Percentiles rank a stretch among this genome's conserved stretches.
These are phyloP conservation scores for Acanthamoeba quina DNA, from an alignment of 208 protist genomes.

Conservation along the genomic window DNA sequence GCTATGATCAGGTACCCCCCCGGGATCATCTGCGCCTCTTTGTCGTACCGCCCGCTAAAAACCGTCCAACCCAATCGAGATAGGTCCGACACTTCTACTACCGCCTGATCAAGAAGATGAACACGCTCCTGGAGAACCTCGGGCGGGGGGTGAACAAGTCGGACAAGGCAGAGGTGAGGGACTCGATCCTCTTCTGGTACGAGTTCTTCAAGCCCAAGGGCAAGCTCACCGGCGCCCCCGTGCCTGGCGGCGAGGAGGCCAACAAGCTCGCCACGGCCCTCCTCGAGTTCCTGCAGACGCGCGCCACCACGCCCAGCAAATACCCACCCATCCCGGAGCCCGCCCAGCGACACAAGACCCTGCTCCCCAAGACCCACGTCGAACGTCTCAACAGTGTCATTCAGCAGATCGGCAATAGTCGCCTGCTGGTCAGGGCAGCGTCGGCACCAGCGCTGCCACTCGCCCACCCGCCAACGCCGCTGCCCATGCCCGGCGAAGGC, in stretches of 20 bases:
- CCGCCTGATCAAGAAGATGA: slow-evolving; percentile 61
- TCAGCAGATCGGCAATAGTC: neutral
- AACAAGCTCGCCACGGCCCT: neutral
- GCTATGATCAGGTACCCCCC: slow-evolving; percentile 18
- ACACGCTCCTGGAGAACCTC: neutral
- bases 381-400: neutral
- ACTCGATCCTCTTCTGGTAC: slow-evolving; percentile 53
- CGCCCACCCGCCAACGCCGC: neutral
- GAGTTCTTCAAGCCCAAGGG: slow-evolving; percentile 62
- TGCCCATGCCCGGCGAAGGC: neutral
- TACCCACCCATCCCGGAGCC: neutral
- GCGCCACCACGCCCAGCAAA: neutral
- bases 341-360: neutral
- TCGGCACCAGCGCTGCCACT: neutral
- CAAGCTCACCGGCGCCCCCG: neutral
- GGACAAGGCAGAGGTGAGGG: slow-evolving; percentile 31
- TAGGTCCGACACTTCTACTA: slow-evolving; percentile 68
- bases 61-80: neutral
- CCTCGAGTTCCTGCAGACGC: neutral
- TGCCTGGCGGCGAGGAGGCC: slow-evolving; percentile 5
- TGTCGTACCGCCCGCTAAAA: neutral
- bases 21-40: neutral
- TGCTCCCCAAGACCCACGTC: neutral
- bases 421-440: neutral
- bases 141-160: slow-evolving; percentile 33